Percentiles rank a stretch among this genome's conserved stretches.
Evolutionary conservation across 2,329 filamentous ascomycete species (phyloP).

Genomic region (Calonectria montana): DNA sequence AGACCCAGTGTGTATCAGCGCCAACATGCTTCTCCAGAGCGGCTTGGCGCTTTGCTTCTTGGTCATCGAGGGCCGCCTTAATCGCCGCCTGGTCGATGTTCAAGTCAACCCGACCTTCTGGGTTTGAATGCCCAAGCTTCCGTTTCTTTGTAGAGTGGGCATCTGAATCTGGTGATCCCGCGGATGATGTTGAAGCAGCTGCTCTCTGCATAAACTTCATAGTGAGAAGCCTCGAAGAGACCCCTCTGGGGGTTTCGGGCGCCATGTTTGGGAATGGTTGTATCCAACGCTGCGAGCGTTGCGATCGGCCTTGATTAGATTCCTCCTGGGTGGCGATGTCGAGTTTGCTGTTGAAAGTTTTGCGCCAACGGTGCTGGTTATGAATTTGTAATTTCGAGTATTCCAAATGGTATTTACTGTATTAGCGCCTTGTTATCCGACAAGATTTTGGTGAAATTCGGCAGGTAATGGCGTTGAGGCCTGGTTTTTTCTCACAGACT

Average conservation of each 20-base stretch:
- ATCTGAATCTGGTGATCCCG: slow-evolving; percentile 59
- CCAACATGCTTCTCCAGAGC: slow-evolving; percentile 71
- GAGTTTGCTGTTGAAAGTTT: not conserved
- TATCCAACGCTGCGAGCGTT: not conserved
- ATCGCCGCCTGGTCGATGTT: slow-evolving; percentile 69
- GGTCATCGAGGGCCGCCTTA: slow-evolving; percentile 71
- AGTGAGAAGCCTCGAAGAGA: slow-evolving; percentile 88
- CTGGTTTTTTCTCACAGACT: not conserved
- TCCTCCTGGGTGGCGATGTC: not conserved
- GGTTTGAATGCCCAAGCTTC: slow-evolving; percentile 56
- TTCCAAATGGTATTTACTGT: not conserved
- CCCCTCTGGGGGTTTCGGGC: slow-evolving; percentile 69
- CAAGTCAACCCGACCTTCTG: slow-evolving; percentile 51
- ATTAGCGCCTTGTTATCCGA: not conserved
- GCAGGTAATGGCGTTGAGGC: not conserved
- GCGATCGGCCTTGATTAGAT: not conserved
- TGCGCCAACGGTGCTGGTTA: not conserved
- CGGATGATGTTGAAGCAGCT: slow-evolving; percentile 67
- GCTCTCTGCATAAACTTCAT: slow-evolving; percentile 99
- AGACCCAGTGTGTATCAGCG: slow-evolving; percentile 81
- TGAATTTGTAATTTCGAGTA: not conserved
- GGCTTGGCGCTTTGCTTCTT: slow-evolving; percentile 73
- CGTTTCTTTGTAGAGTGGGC: slow-evolving; percentile 72
- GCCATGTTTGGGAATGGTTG: slow-evolving; percentile 49
- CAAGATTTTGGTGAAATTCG: not conserved